Conservation (phyloP, 2,329 filamentous ascomycete genomes). For the Biscogniauxia mediterranea region DNA sequence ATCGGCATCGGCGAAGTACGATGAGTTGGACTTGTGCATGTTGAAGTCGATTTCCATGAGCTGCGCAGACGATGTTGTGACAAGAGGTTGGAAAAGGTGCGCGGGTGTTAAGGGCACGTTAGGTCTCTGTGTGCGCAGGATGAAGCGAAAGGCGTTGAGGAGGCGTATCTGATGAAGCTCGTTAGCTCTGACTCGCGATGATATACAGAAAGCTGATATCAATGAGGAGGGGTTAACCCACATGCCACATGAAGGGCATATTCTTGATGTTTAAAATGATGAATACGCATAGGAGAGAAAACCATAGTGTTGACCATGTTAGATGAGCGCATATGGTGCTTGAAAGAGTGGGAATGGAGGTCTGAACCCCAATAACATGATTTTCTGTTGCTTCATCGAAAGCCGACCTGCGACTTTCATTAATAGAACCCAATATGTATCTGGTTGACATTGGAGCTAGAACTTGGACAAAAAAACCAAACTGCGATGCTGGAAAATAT, state of each 20-base stretch:
- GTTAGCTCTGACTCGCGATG: conserved; percentile 5
- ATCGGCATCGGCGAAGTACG: conserved; percentile 69
- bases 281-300: conserved; percentile 36
- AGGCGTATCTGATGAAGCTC: conserved; percentile 28
- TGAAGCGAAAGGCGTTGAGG: conserved; percentile 41
- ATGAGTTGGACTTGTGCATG: conserved; percentile 68
- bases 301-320: conserved; percentile 32
- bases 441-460: conserved; percentile 21
- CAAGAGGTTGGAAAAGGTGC: conserved; percentile 62
- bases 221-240: conserved; percentile 36
- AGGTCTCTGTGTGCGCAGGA: conserved; percentile 42
- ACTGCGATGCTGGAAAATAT: background rate
- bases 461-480: conserved; percentile 8
- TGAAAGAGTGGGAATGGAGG: conserved; percentile 10
- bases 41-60: conserved; percentile 70
- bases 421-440: conserved; percentile 24
- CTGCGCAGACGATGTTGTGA: conserved; percentile 59
- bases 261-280: conserved; percentile 56
- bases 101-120: conserved; percentile 42
- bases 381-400: conserved; percentile 17
- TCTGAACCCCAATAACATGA: conserved; percentile 10
- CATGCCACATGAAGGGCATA: conserved; percentile 60
- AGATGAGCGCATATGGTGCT: conserved; percentile 19
- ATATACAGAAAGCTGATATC: background rate
- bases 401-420: conserved; percentile 20